phyloP scores from a whole-genome alignment of 2,329 filamentous ascomycete genomes.

The Fusarium hainanense region DNA sequence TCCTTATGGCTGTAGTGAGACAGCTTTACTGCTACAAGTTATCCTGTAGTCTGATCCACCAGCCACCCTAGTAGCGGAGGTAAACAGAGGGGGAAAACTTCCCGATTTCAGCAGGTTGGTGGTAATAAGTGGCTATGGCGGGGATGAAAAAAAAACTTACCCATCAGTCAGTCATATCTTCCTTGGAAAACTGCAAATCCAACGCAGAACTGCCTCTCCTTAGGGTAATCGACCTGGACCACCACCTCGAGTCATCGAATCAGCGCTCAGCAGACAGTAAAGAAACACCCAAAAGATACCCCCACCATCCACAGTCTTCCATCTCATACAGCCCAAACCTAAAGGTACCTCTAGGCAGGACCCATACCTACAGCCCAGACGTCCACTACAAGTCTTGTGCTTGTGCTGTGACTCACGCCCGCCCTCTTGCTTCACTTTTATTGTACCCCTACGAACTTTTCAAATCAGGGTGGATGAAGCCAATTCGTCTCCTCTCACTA shows the following conservation, averaged over 20 bases:
- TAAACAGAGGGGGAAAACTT: not conserved
- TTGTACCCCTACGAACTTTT: slow-evolving; percentile 26
- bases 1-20: not conserved
- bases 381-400: slow-evolving; percentile 21
- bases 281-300: slow-evolving; percentile 38
- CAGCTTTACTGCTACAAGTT: not conserved
- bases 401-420: slow-evolving; percentile 45
- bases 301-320: slow-evolving; percentile 40
- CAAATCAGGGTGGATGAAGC: slow-evolving; percentile 46
- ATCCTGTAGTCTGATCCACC: not conserved
- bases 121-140: slow-evolving; percentile 11
- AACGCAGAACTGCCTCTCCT: slow-evolving; percentile 1
- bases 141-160: slow-evolving; percentile 10
- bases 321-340: slow-evolving; percentile 15
- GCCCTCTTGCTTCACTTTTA: slow-evolving; percentile 33
- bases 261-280: slow-evolving; percentile 34
- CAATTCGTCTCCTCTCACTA: slow-evolving; percentile 42
- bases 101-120: not conserved
- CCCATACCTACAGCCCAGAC: slow-evolving; percentile 9
- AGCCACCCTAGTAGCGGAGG: not conserved
- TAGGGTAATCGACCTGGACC: slow-evolving; percentile 37
- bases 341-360: not conserved
- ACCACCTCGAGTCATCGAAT: slow-evolving; percentile 36
- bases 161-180: slow-evolving; percentile 9
- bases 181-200: slow-evolving; percentile 5